Conservation (phyloP, 2,329 filamentous ascomycete species). For the Ophiocordyceps sinensis region DNA sequence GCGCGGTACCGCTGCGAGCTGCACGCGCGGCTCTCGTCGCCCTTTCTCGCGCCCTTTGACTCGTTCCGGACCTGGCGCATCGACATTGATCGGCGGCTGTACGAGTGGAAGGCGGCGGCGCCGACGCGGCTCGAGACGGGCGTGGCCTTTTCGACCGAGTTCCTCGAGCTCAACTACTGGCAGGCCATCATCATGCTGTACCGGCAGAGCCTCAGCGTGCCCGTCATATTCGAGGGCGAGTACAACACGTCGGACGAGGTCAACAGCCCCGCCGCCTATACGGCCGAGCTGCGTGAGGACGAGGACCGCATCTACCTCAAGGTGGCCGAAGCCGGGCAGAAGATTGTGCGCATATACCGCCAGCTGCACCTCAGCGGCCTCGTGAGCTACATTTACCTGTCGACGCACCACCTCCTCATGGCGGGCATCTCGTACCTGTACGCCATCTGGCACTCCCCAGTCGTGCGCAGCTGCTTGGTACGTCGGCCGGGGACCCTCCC, state of each 20-base stretch:
- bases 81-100: constrained; percentile 71
- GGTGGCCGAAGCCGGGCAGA: constrained; percentile 88
- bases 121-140: constrained; percentile 68
- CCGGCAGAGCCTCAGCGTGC: constrained; percentile 76
- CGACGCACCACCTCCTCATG: constrained; percentile 95
- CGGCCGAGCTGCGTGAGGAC: constrained; percentile 57
- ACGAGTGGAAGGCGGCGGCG: constrained; percentile 74
- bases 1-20: constrained; percentile 51
- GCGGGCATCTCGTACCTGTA: constrained; percentile 93
- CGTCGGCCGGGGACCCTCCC: too few relatives aligned
- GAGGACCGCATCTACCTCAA: constrained; percentile 89
- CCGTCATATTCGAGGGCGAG: constrained; percentile 71
- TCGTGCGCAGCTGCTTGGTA: constrained; percentile 75
- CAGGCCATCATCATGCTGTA: constrained; percentile 95
- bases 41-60: constrained; percentile 70
- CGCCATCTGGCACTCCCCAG: constrained; percentile 89
- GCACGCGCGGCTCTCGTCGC: constrained; percentile 65
- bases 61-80: constrained; percentile 80
- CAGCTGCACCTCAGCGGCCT: constrained; percentile 77
- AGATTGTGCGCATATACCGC: constrained; percentile 78
- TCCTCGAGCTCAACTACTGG: constrained; percentile 94
- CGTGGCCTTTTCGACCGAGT: constrained; percentile 78
- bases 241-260: constrained; percentile 51
- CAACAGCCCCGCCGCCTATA: constrained; percentile 46
- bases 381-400: constrained; percentile 91